Base-by-base conservation (phyloP, 2,329 filamentous ascomycete genomes). In the Pseudopyrenochaeta lycopersici region DNA sequence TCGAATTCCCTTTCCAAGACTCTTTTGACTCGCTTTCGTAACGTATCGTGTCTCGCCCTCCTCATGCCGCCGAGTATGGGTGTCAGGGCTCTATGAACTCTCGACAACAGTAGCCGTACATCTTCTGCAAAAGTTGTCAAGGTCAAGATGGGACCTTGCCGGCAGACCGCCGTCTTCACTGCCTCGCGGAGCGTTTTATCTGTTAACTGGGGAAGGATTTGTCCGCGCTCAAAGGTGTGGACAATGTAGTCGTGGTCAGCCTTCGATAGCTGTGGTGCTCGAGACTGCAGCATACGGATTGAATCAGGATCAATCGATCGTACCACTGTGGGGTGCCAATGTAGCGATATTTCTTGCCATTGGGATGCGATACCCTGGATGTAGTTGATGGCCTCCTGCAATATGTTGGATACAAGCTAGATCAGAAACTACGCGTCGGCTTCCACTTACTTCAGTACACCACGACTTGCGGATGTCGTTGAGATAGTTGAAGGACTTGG, bases 81-180 rank as follows among this genome's bases (percentile, higher is more conserved):
- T 23, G 20, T 40, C 45, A 47, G n/a, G 14, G 45, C 20, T 29
- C 30, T 15, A 31, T 20, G 45, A 7, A 47, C 45, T 18, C 21
- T 39, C n/a, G 33, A n/a, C 15, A 38, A 29, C n/a, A 47, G 17
- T 39, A 48, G 30, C 14, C 45, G 35, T 40, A 40, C 45, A 20
- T 40, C 45, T 40, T 48, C 7, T 20, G 45, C 45, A 41, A 48
- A 41, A 20, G 45, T 48, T n/a, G 17, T 38, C 35, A 48, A 31
- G n/a, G 45, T 48, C 27, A 48, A 23, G 17, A 48, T 48, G 10
- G 45, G 45, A 27, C 45, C 45, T 48, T 48, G 45, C 12, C 45
- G 15, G 18, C 27, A 41, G 23, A 48, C 38, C 20, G 17, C 45
- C 21, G 15, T 20, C 35, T 48, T 36, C 14, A 48, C 45, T 20